Evolutionary conservation across 495 filamentous ascomycete genomes (phyloP).

Genomic region (Lophiotrema nucula): DNA sequence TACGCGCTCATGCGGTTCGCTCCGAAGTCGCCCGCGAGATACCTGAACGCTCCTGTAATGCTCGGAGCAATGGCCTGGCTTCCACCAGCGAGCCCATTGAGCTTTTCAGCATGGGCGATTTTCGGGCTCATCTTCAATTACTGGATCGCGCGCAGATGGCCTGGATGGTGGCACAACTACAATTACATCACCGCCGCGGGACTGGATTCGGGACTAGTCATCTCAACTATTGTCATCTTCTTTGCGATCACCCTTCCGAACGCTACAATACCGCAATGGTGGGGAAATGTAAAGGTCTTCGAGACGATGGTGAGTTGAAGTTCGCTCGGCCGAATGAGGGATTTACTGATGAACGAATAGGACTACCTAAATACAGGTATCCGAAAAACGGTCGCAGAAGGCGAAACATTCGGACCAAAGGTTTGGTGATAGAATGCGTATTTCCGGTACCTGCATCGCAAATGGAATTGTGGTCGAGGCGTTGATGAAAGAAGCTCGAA

Average conservation of each 20-base stretch:
- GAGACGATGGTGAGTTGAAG: slow-evolving; percentile 44
- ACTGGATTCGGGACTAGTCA: slow-evolving; percentile 64
- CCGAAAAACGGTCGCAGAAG: slow-evolving; percentile 36
- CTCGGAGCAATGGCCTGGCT: slow-evolving; percentile 49
- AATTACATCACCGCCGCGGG: slow-evolving; percentile 76
- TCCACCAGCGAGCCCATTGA: slow-evolving; percentile 55
- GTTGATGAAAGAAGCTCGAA: too few species aligned
- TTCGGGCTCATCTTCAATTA: slow-evolving; percentile 68
- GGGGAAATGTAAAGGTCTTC: slow-evolving; percentile 55
- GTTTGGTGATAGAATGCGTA: slow-evolving; percentile 26
- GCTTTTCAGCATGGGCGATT: slow-evolving; percentile 62
- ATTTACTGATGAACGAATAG: slow-evolving; percentile 1
- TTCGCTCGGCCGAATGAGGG: too few species aligned
- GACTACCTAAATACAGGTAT: slow-evolving; percentile 45
- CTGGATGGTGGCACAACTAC: slow-evolving; percentile 75
- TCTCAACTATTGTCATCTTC: slow-evolving; percentile 70
- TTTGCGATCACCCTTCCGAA: slow-evolving; percentile 59
- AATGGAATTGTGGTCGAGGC: too few species aligned
- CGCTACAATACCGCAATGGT: slow-evolving; percentile 60
- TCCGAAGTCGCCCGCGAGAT: slow-evolving; percentile 45
- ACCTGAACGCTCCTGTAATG: slow-evolving; percentile 51
- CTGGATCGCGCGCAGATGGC: slow-evolving; percentile 58
- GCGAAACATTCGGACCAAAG: slow-evolving; percentile 27
- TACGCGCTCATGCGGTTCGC: slow-evolving; percentile 49
- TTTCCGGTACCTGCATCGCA: too few species aligned